Conservation (phyloP, 345 rosid genomes). For the Gossypium raimondii region DNA sequence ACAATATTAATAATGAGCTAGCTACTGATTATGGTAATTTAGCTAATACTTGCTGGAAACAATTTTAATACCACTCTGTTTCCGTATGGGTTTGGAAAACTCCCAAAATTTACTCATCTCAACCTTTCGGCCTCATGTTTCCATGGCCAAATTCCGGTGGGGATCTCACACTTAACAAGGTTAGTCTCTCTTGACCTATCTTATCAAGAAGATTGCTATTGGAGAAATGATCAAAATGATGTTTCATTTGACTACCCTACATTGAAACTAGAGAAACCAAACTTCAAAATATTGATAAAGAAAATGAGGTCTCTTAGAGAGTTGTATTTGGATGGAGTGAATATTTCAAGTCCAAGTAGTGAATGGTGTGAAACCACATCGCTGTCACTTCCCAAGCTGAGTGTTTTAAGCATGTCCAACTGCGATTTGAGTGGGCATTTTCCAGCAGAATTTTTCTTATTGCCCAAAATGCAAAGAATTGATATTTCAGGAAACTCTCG, state of each 20-base stretch:
- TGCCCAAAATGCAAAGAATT: neutral
- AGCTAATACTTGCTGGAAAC: conserved; percentile 9
- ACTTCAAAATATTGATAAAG: neutral
- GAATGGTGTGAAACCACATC: neutral
- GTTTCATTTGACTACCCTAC: neutral
- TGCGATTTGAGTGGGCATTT: neutral
- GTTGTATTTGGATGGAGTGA: neutral
- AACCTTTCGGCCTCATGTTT: neutral
- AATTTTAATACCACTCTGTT: neutral
- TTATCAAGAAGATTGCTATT: neutral
- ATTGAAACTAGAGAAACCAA: neutral
- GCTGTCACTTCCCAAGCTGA: neutral
- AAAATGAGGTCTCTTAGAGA: neutral
- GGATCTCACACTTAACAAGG: neutral
- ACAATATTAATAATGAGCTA: too few species aligned
- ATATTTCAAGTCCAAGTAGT: neutral
- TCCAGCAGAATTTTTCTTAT: neutral
- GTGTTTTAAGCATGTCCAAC: neutral
- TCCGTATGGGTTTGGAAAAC: neutral
- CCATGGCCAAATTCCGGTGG: neutral
- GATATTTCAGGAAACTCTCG: neutral
- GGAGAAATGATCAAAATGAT: neutral
- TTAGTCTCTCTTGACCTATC: conserved; percentile 7
- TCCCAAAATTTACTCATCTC: neutral
- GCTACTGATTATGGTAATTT: too few species aligned